Conservation (phyloP, 169 alveolate genomes). For the Eimeria sp. region DNA sequence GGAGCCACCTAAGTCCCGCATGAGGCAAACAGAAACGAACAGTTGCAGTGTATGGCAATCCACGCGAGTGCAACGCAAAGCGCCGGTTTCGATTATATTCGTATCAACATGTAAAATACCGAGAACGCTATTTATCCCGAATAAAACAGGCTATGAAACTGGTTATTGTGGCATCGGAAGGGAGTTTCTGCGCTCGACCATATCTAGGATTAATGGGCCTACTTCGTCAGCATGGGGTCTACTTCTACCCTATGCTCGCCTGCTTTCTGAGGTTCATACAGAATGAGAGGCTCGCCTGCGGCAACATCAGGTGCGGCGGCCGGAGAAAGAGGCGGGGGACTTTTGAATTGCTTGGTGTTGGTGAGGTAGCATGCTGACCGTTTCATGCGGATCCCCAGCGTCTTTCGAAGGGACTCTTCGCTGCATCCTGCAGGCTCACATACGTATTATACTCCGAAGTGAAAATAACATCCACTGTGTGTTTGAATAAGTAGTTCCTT, state of each 20-base stretch:
- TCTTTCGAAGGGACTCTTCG: conserved; percentile 88
- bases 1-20: conserved; percentile 72
- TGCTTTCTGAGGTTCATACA: conserved; percentile 87
- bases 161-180: not conserved
- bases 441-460: not conserved
- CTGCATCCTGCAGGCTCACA: conserved; percentile 82
- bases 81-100: not conserved
- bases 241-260: conserved; percentile 86
- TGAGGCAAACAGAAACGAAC: not conserved
- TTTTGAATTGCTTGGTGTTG: conserved; percentile 72
- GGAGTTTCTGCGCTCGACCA: not conserved
- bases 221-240: conserved; percentile 89
- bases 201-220: not conserved
- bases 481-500: not conserved
- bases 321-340: conserved; percentile 64
- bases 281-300: conserved; percentile 84
- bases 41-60: not conserved
- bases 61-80: not conserved
- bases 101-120: not conserved
- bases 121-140: not conserved
- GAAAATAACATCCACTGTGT: not conserved
- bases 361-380: conserved; percentile 82
- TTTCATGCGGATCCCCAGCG: conserved; percentile 88
- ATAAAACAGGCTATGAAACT: not conserved
- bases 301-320: conserved; percentile 27